Evolutionary conservation across 1,139 yeast genomes (phyloP).

Genomic region (Kodamaea sp.): DNA sequence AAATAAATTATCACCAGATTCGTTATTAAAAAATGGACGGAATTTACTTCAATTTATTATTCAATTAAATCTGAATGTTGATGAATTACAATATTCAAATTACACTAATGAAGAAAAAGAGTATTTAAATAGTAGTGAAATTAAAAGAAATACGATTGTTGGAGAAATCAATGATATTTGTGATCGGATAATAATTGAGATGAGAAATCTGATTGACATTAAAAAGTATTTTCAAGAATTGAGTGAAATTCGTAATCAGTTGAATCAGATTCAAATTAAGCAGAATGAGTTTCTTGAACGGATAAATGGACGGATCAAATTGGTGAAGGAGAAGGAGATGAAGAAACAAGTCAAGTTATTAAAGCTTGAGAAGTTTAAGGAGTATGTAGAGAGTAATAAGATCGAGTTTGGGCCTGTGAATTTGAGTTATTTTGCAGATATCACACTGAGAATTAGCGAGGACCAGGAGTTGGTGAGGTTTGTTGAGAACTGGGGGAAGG

Average conservation of each 20-base stretch:
- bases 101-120: constrained; percentile 3
- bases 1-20: constrained; percentile 15
- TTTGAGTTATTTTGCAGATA: constrained; percentile 4
- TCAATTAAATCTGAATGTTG: constrained; percentile 9
- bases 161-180: constrained; percentile 30
- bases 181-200: constrained; percentile 20
- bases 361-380: constrained; percentile 6
- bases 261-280: constrained; percentile 29
- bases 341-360: background rate
- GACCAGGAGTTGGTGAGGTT: constrained; percentile 6
- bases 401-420: constrained; percentile 14
- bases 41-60: constrained; percentile 20
- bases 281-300: constrained; percentile 19
- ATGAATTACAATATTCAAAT: constrained; percentile 1
- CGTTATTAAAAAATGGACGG: constrained; percentile 21
- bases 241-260: constrained; percentile 22
- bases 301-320: constrained; percentile 2
- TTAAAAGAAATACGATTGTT: constrained; percentile 29
- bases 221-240: constrained; percentile 26
- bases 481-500: constrained; percentile 10
- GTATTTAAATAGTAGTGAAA: constrained; percentile 15
- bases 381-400: constrained; percentile 9
- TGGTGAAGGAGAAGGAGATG: constrained; percentile 1
- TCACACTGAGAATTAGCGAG: constrained; percentile 4
- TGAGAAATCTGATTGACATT: constrained; percentile 21